Conservation (phyloP, 805 yeast species). For the Maudiozyma barnettii region DNA sequence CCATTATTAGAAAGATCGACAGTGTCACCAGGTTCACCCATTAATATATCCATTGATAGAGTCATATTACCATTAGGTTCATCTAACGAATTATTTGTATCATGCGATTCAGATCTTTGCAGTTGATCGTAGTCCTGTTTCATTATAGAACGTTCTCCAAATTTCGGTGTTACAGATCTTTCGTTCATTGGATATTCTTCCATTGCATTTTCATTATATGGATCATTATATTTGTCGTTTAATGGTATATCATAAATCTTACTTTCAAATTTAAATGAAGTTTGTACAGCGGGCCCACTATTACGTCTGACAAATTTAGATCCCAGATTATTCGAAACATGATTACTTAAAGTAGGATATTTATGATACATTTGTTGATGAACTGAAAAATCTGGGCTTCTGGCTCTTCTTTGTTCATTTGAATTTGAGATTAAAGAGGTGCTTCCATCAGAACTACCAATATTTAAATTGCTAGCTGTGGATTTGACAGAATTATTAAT, state of each 20-base stretch:
- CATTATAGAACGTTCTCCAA: background rate
- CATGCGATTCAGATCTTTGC: background rate
- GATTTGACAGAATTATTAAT: constrained; percentile 1
- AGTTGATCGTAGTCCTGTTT: background rate
- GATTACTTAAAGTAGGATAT: background rate
- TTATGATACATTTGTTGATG: constrained; percentile 9
- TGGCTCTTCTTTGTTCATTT: constrained; percentile 10
- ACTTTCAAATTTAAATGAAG: constrained; percentile 31
- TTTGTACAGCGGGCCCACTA: constrained; percentile 4
- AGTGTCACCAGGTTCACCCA: constrained; percentile 29
- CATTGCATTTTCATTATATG: background rate
- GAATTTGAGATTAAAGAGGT: background rate
- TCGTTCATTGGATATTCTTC: background rate
- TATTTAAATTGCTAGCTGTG: background rate
- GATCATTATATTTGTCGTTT: background rate
- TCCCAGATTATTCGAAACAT: background rate
- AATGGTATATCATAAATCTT: constrained; percentile 31
- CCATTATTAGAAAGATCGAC: constrained; percentile 15
- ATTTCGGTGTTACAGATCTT: background rate
- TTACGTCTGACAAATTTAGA: constrained; percentile 5
- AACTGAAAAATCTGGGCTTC: constrained; percentile 10
- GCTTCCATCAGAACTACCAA: background rate
- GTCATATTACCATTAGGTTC: background rate
- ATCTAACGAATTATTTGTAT: background rate
- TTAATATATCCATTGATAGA: constrained; percentile 16